These are phyloP conservation scores for Scopulariopsis brevicaulis DNA, from an alignment of 2,329 filamentous ascomycete genomes.

Conservation along the genomic window DNA sequence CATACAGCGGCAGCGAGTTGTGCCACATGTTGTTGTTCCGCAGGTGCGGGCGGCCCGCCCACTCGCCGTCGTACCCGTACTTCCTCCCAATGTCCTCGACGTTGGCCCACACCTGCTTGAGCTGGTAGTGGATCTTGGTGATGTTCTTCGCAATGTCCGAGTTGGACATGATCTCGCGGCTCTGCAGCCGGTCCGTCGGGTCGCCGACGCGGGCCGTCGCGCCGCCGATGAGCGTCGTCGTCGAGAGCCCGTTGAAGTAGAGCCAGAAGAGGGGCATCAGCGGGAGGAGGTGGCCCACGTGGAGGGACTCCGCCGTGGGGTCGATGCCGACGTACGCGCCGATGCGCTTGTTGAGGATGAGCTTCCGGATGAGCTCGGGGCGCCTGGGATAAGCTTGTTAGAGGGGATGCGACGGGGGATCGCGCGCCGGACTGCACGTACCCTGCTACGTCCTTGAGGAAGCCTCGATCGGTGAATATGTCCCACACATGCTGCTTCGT, in stretches of 20 bases:
- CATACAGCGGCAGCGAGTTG: conserved; percentile 56
- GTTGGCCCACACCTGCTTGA: conserved; percentile 63
- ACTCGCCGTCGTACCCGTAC: conserved; percentile 52
- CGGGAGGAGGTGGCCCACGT: conserved; percentile 70
- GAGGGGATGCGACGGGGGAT: not conserved
- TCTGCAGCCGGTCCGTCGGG: conserved; percentile 57
- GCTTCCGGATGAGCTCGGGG: conserved; percentile 42
- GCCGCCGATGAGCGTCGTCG: conserved; percentile 58
- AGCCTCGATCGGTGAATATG: conserved; percentile 59
- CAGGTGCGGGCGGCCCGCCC: conserved; percentile 55
- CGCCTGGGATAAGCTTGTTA: conserved; percentile 18
- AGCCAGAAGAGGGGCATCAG: conserved; percentile 80
- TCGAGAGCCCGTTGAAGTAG: conserved; percentile 62
- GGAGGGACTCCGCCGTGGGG: conserved; percentile 68
- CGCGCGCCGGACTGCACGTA: conserved; percentile 22
- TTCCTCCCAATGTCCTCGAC: conserved; percentile 54
- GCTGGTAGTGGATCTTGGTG: conserved; percentile 55
- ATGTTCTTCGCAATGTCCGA: conserved; percentile 51
- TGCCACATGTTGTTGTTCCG: conserved; percentile 82
- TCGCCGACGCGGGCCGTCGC: conserved; percentile 72
- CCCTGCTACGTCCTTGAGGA: conserved; percentile 66
- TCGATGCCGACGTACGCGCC: conserved; percentile 75
- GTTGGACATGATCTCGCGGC: conserved; percentile 40
- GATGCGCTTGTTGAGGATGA: conserved; percentile 55
- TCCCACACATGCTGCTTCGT: conserved; percentile 44